Base-by-base conservation (phyloP, 495 filamentous ascomycete genomes). In the Aspergillus biplanus region DNA sequence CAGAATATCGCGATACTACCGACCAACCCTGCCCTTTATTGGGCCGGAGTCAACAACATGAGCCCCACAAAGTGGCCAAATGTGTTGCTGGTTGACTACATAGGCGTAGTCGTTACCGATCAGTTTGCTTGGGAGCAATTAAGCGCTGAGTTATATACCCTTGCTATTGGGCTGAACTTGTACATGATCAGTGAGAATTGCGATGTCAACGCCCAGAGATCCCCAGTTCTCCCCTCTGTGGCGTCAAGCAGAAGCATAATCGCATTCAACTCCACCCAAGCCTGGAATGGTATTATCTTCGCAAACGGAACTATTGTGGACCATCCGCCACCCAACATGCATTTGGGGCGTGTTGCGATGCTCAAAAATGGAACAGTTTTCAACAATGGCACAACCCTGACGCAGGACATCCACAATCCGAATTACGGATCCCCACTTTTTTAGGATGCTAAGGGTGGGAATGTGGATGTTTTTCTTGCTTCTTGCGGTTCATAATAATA, bases 171-270 rank as follows among this genome's bases (percentile, higher is more conserved):
- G 4, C n/a, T 63, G 16, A 63, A 63, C 18, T 53, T 63, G 6
- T 63, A 63, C 53, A 57, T 63, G 61, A 4, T 55, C 12, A 63
- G 61, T 16, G 61, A 63, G 46, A 63, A 63, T 46, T 63, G 61
- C 47, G 61, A 63, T 50, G 44, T 63, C 13, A 63, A 47, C 53
- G 15, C 6, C 18, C 61, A 63, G 53, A 52, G 61, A 35, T 63
- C 61, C 1, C 61, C 61, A 0, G 33, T 63, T n/a, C 53, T 63
- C 7, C 33, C 46, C 5, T 6, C 53, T 4, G 35, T 37, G 7
- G 33, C 44, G n/a, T 61, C 49, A 12, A 18, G 42, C 44, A 47
- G 21, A n/a, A 27, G 32, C 0, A 49, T 32, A 12, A 34, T 31
- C 2, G 16, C 18, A 15, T 48, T 32, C 5, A 21, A 33, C 16